Percentiles rank a stretch among this genome's conserved stretches.
phyloP scores from a whole-genome alignment of 2,329 filamentous ascomycete genomes.

The Xylogone sp. region DNA sequence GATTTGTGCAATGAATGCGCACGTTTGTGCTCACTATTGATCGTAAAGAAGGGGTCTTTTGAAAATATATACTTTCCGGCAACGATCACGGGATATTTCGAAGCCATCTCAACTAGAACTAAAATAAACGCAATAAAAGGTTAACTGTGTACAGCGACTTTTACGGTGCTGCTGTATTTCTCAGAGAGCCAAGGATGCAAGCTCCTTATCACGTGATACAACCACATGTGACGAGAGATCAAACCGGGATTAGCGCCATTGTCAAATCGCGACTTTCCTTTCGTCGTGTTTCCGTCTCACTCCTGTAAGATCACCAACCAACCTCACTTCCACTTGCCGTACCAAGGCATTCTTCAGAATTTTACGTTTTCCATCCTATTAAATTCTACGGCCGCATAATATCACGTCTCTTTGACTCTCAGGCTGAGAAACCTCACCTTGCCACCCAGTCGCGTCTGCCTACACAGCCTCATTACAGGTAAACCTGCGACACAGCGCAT shows the following conservation, averaged over 20 bases:
- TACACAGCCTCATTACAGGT: conserved; percentile 2
- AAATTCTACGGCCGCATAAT: background rate
- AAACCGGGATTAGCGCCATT: background rate
- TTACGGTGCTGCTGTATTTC: too few relatives aligned
- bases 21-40: too few relatives aligned
- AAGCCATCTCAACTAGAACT: too few relatives aligned
- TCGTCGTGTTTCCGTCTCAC: background rate
- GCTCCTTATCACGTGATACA: background rate
- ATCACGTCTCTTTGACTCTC: background rate
- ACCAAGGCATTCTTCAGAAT: background rate
- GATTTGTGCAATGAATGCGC: too few relatives aligned
- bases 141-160: too few relatives aligned
- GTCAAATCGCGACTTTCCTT: background rate
- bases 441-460: background rate
- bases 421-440: background rate
- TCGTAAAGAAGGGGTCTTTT: too few relatives aligned
- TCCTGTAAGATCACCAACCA: background rate
- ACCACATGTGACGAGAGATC: background rate
- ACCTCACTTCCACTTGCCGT: background rate
- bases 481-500: background rate
- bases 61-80: too few relatives aligned
- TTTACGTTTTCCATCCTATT: background rate
- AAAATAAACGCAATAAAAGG: too few relatives aligned
- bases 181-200: too few relatives aligned
- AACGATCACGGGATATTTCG: too few relatives aligned